Evolutionary conservation across 116 monocot genomes (phyloP).

Genomic region (Posidonia oceanica): DNA sequence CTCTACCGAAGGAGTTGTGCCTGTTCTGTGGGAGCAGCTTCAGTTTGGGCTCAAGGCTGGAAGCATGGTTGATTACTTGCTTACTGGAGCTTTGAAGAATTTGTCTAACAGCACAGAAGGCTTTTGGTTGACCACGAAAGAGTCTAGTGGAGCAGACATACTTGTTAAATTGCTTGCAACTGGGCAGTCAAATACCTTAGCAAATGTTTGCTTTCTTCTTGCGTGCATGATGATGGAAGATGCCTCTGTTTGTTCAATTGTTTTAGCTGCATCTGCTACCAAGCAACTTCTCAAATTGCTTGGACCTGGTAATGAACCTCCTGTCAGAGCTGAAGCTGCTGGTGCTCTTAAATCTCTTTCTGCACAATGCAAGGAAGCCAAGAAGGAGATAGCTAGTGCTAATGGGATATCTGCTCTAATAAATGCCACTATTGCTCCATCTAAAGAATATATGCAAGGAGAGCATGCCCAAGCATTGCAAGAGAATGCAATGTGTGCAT

Average conservation of each 20-base stretch:
- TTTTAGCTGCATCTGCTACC: slow-evolving; percentile 51
- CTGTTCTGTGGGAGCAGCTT: slow-evolving; percentile 83
- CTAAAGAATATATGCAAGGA: slow-evolving; percentile 99
- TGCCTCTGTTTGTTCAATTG: slow-evolving; percentile 59
- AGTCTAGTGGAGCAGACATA: slow-evolving; percentile 66
- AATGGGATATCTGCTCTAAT: slow-evolving; percentile 91
- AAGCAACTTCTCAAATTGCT: slow-evolving; percentile 85
- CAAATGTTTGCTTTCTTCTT: slow-evolving; percentile 92
- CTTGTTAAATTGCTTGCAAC: slow-evolving; percentile 71
- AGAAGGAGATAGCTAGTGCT: slow-evolving; percentile 75
- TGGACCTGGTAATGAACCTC: slow-evolving; percentile 76
- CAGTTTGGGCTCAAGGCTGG: slow-evolving; percentile 54
- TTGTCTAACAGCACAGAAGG: slow-evolving; percentile 66
- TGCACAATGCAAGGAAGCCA: slow-evolving; percentile 92
- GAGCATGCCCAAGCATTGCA: slow-evolving; percentile 94
- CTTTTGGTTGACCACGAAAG: slow-evolving; percentile 72
- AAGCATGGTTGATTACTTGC: slow-evolving; percentile 54
- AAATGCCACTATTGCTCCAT: slow-evolving; percentile 98
- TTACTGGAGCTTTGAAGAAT: slow-evolving; percentile 80
- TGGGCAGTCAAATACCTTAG: slow-evolving; percentile 48
- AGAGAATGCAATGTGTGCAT: slow-evolving; percentile 94
- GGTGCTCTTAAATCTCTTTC: slow-evolving; percentile 89
- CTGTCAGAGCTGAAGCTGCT: slow-evolving; percentile 94
- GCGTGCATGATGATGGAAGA: slow-evolving; percentile 82
- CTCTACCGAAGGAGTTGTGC: slow-evolving; percentile 98